Evolutionary conservation across 345 rosid species (phyloP).

Genomic region (Melaleuca alternifolia): DNA sequence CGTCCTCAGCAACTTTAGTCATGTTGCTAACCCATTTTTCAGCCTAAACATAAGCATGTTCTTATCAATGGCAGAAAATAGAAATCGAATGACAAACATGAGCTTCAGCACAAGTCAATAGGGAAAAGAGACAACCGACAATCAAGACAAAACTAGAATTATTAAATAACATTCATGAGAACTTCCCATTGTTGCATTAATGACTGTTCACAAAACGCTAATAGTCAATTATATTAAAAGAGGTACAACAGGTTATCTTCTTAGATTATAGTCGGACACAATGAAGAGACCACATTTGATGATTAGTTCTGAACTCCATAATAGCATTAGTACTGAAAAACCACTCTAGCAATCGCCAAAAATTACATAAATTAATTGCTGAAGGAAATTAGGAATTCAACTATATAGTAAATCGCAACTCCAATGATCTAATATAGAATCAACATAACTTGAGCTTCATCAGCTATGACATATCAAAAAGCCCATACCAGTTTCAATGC

Average conservation of each 20-base stretch:
- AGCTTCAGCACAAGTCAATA: not conserved
- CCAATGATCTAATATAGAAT: not conserved
- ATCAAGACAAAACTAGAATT: not conserved
- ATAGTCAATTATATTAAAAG: not conserved
- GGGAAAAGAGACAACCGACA: not conserved
- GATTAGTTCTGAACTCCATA: not conserved
- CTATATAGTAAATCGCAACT: not conserved
- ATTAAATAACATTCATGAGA: not conserved
- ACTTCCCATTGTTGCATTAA: not conserved
- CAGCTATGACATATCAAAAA: not conserved
- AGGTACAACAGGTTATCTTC: accelerated
- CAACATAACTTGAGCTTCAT: not conserved
- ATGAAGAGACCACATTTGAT: not conserved
- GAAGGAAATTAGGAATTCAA: not conserved
- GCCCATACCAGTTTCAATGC: not conserved
- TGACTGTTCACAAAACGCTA: not conserved
- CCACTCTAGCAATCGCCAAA: not conserved
- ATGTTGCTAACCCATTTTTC: not conserved
- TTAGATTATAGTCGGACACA: not conserved
- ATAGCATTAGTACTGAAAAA: not conserved
- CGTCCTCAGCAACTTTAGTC: not conserved
- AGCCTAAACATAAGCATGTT: not conserved
- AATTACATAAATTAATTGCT: not conserved
- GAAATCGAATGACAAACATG: not conserved
- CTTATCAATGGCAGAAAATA: not conserved